phyloP scores from a whole-genome alignment of 78 protist species.

The Chrysochromulina tobinii region DNA sequence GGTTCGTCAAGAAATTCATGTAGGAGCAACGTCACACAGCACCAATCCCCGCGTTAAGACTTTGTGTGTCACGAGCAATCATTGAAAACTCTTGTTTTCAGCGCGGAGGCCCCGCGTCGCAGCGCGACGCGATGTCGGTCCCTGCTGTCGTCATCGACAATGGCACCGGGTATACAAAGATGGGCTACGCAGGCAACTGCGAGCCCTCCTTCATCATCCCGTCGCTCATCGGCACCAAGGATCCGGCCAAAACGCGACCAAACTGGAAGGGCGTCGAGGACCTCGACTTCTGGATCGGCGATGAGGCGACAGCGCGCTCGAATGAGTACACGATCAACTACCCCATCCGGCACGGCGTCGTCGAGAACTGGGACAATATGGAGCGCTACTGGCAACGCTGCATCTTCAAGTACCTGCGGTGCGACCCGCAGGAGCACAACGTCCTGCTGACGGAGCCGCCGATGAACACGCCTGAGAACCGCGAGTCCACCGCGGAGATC shows the following conservation, averaged over 20 bases:
- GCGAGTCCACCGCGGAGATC: slow-evolving; percentile 98
- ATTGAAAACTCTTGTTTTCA: too few species aligned
- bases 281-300: slow-evolving; percentile 97
- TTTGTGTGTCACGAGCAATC: too few species aligned
- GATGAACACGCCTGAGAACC: slow-evolving; percentile 97
- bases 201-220: slow-evolving; percentile 96
- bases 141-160: slow-evolving; percentile 95
- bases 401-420: slow-evolving; percentile 94
- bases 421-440: slow-evolving; percentile 98
- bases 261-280: slow-evolving; percentile 78
- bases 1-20: too few species aligned
- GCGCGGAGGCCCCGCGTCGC: too few species aligned
- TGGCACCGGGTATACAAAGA: slow-evolving; percentile 98
- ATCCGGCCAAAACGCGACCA: neutral
- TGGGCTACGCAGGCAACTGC: slow-evolving; percentile 97
- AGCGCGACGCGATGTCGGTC: too few species aligned
- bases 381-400: slow-evolving; percentile 97
- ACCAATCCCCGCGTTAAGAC: too few species aligned
- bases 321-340: slow-evolving; percentile 44
- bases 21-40: too few species aligned
- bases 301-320: slow-evolving; percentile 61
- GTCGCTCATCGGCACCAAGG: slow-evolving; percentile 84
- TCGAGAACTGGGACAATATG: slow-evolving; percentile 97
- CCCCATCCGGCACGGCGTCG: slow-evolving; percentile 93
- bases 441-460: slow-evolving; percentile 74